Base-by-base conservation (phyloP, 805 yeast species). In the Metschnikowia chrysomelidarum region DNA sequence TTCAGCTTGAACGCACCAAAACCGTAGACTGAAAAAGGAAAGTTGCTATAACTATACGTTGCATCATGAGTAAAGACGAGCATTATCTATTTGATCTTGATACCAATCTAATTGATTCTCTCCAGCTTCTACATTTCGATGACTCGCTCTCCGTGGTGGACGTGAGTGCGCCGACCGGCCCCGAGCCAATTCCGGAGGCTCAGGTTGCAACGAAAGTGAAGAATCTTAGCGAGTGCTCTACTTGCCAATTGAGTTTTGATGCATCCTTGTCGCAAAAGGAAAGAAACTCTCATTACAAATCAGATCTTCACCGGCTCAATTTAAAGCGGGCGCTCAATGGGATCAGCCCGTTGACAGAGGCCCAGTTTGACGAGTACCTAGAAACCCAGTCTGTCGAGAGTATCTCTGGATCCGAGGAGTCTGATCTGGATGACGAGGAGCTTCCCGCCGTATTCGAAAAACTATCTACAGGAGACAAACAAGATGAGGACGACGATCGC, bases 221-320 rank as follows among this genome's bases (percentile, higher is more conserved):
- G 13, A 31, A 24, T 34, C 30, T 29, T 14, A 27, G 28, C 21
- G 49, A 38, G n/a, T 50, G 56, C 37, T 38, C 50, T 7, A 27
- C 53, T 5, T 56, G 60, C 34, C 28, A 34, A 5, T 21, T 41
- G 12, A 22, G 24, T 9, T 40, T 49, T 14, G 41, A 22, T 19
- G 14, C 33, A 14, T 27, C 20, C 5, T 40, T 35, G 6, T 18
- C 38, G 7, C 44, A 30, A 10, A 28, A 27, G 7, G 51, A 45
- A 13, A 27, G 38, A 18, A 63, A 67, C 38, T 56, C 51, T 3
- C 84, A 79, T 48, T 80, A 70, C 57, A 77, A 75, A 47, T 64
- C 79, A 0, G 86, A 80, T 47, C 64, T 70, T 15, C 80, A 82
- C 49, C 65, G 76, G 24, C 67, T 69, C 50, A 86, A 86, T 51